Percentiles rank a stretch among this genome's conserved stretches.
These are phyloP conservation scores for Marasmius fiardii DNA, from an alignment of 1,284 basidiomycete genomes.

Conservation along the genomic window DNA sequence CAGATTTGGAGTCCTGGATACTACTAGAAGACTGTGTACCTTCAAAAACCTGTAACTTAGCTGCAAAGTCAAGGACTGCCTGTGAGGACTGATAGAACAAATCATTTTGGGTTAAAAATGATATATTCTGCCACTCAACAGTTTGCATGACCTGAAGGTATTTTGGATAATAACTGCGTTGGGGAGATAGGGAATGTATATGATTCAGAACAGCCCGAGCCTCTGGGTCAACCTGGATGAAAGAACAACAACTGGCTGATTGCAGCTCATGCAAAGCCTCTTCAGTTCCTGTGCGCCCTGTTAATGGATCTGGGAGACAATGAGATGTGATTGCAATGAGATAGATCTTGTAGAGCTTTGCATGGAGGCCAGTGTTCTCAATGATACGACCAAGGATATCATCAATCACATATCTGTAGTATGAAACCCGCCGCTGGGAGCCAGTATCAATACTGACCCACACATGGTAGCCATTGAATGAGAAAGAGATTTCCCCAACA, in stretches of 20 bases:
- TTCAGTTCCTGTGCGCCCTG: slow-evolving; percentile 39
- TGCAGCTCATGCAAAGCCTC: slow-evolving; percentile 37
- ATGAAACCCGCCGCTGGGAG: slow-evolving; percentile 16
- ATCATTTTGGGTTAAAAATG: slow-evolving; percentile 24
- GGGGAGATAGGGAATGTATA: slow-evolving; percentile 33
- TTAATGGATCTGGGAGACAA: slow-evolving; percentile 42
- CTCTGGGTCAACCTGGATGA: slow-evolving; percentile 26
- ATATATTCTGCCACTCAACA: slow-evolving; percentile 29
- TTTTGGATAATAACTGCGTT: slow-evolving; percentile 33
- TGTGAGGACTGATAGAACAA: slow-evolving; percentile 16
- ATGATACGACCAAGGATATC: slow-evolving; percentile 33
- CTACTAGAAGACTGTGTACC: background rate
- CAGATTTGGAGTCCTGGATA: background rate
- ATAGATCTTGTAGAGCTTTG: slow-evolving; percentile 36
- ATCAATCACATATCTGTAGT: slow-evolving; percentile 38
- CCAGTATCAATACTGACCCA: slow-evolving; percentile 19
- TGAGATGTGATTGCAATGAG: slow-evolving; percentile 44
- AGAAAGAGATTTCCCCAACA: slow-evolving; percentile 21
- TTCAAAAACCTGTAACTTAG: slow-evolving; percentile 16
- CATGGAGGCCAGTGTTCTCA: slow-evolving; percentile 27
- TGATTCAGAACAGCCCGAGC: slow-evolving; percentile 29
- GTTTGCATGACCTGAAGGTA: slow-evolving; percentile 37
- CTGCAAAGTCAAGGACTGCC: slow-evolving; percentile 20
- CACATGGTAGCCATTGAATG: slow-evolving; percentile 20
- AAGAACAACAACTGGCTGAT: slow-evolving; percentile 35